phyloP scores from a whole-genome alignment of 2,329 filamentous ascomycete species.

The Aureobasidium sp. region DNA sequence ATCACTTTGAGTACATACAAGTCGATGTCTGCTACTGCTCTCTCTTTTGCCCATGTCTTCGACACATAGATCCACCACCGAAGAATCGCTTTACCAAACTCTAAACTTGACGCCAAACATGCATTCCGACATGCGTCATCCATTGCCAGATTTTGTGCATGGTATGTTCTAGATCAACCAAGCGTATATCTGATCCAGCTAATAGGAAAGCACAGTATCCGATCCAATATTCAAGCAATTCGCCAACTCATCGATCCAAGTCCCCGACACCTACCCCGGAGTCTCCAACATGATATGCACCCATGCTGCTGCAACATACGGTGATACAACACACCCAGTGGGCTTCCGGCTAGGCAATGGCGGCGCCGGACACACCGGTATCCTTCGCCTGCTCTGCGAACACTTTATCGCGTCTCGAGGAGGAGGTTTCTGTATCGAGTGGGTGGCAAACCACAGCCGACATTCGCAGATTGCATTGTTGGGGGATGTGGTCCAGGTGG shows the following conservation, averaged over 20 bases:
- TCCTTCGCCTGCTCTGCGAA: conserved; percentile 18
- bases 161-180: not conserved
- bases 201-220: not conserved
- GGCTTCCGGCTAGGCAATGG: conserved; percentile 23
- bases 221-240: not conserved
- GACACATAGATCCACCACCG: too few species aligned
- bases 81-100: too few species aligned
- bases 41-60: not conserved
- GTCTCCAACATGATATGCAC: not conserved
- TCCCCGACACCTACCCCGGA: not conserved
- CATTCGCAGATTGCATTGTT: conserved; percentile 23
- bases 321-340: conserved; percentile 17
- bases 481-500: conserved; percentile 21
- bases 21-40: not conserved
- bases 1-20: not conserved
- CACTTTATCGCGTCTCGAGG: conserved; percentile 17
- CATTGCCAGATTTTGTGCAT: not conserved
- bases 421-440: conserved; percentile 20
- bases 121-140: not conserved
- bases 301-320: conserved; percentile 14
- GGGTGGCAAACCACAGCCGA: conserved; percentile 22
- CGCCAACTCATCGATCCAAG: not conserved
- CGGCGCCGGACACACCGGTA: conserved; percentile 22
- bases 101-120: not conserved
- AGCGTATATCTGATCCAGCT: not conserved